Conservation (phyloP, 2,329 filamentous ascomycete species). For the Chalaropsis ovoidea region DNA sequence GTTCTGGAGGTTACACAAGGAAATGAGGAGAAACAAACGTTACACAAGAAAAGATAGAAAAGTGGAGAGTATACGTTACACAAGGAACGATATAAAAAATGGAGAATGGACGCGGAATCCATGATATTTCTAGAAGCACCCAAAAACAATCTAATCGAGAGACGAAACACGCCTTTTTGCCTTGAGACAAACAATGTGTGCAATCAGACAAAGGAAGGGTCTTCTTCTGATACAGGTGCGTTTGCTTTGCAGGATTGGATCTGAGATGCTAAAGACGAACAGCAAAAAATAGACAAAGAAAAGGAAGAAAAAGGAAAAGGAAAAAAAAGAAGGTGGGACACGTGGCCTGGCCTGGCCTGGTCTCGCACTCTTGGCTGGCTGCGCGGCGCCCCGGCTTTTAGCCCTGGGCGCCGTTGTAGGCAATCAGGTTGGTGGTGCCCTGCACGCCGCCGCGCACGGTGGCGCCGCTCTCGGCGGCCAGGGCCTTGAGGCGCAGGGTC, state of each 20-base stretch:
- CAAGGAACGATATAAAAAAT: not conserved
- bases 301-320: constrained; percentile 16
- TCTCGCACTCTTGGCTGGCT: no score
- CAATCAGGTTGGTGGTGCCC: constrained; percentile 44
- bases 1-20: not conserved
- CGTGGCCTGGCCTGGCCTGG: no score
- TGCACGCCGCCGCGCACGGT: constrained; percentile 35
- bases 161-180: not conserved
- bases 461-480: constrained; percentile 42
- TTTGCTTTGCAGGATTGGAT: not conserved
- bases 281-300: constrained; percentile 13
- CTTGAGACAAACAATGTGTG: not conserved
- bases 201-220: not conserved
- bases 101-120: not conserved
- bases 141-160: not conserved
- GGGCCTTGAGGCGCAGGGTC: constrained; percentile 41
- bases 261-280: not conserved
- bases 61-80: constrained; percentile 1
- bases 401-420: constrained; percentile 42
- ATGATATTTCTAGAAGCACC: constrained; percentile 2
- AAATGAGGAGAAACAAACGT: not conserved
- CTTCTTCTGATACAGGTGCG: not conserved
- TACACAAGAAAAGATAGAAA: not conserved
- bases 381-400: no score
- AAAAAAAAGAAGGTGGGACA: not conserved